Evolutionary conservation across 164 flowering plant species (phyloP), one percentile per base, ranked within the genome.

Genomic region (Dillenia suffruticosa): DNA sequence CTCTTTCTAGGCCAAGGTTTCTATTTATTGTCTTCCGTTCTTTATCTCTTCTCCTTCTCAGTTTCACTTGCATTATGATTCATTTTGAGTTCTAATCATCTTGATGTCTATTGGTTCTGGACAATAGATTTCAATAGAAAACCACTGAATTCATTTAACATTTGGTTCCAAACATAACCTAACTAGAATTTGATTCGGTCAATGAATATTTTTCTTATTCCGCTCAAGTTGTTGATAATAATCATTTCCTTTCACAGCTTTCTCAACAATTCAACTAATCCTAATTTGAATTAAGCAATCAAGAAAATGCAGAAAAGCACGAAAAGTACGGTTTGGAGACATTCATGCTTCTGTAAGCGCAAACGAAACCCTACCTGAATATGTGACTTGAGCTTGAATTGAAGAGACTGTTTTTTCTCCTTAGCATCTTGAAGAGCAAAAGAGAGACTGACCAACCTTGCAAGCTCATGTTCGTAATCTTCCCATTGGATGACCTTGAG

Each of bases 391-490:
- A 94, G 87, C 53, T 70, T 84, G 22, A 66, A 62, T 44, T 83
- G 67, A 46, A 90, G 83, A 22, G 50, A 22, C 17, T 40, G 59
- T 66, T 89, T 89, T 63, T 71, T 76, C 54, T 79, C 76, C 54
- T 82, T 72, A 56, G 92, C 81, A 68, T 84, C 82, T 10, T 70
- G 68, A 59, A 86, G 69, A 3, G 95, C 92, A 5, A 91, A 84
- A 4, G 96, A 82, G 32, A 94, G 86, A 72, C 98, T 94, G 68
- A 82, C 80, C 14, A 94, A 63, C 14, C 96, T 74, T 9, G 86
- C 87, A 9, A 86, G 78, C 74, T 89, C 97, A 44, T 84, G 91
- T 63, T 89, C 84, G 70, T 73, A 82, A 66, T 94, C 97, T 61
- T 88, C 98, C 98, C 98, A 92, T 53, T 88, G 75, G 60, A 90